Percentiles rank a stretch among this genome's conserved stretches.
Conservation (phyloP, 768 basidiomycete genomes). For the Leccinum olivaceopallidum region DNA sequence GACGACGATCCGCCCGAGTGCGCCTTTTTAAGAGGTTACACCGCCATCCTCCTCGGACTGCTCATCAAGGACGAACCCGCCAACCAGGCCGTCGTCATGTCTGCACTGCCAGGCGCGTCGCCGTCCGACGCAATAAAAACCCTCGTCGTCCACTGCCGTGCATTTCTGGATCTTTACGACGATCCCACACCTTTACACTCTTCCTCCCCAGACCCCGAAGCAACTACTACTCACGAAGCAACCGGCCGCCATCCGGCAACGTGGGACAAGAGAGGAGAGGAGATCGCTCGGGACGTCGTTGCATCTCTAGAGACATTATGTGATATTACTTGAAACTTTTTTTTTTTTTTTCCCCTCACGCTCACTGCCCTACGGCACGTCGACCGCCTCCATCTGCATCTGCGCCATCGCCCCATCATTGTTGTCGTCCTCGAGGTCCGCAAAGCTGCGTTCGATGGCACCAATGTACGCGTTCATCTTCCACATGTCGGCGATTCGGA, state of each 20-base stretch:
- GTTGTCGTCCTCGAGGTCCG: conserved; percentile 51
- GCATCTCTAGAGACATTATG: conserved; percentile 45
- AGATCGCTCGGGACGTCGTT: conserved; percentile 51
- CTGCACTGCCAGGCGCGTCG: conserved; percentile 37
- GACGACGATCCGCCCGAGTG: conserved; percentile 35
- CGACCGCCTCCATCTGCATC: conserved; percentile 12
- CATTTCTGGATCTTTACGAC: conserved; percentile 44
- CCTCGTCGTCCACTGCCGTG: conserved; percentile 38
- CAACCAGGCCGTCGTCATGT: conserved; percentile 36
- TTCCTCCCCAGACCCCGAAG: conserved; percentile 23
- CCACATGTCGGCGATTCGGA: conserved; percentile 81
- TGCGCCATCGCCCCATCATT: conserved; percentile 4
- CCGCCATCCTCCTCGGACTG: conserved; percentile 70
- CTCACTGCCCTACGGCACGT: conserved; percentile 19
- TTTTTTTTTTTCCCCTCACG: neutral
- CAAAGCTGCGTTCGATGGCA: conserved; percentile 64
- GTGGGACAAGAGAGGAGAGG: conserved; percentile 39
- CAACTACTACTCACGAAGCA: neutral
- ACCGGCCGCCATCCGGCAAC: conserved; percentile 10
- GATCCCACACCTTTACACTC: conserved; percentile 32
- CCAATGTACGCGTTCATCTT: conserved; percentile 77
- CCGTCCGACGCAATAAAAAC: conserved; percentile 30
- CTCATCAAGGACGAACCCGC: conserved; percentile 36
- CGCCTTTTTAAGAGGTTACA: conserved; percentile 67
- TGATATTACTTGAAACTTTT: neutral